A percentile compares a stretch with the other conserved stretches of the same genome.
phyloP scores from a whole-genome alignment of 1,284 basidiomycete genomes.

The Cystobasidium slooffiae region DNA sequence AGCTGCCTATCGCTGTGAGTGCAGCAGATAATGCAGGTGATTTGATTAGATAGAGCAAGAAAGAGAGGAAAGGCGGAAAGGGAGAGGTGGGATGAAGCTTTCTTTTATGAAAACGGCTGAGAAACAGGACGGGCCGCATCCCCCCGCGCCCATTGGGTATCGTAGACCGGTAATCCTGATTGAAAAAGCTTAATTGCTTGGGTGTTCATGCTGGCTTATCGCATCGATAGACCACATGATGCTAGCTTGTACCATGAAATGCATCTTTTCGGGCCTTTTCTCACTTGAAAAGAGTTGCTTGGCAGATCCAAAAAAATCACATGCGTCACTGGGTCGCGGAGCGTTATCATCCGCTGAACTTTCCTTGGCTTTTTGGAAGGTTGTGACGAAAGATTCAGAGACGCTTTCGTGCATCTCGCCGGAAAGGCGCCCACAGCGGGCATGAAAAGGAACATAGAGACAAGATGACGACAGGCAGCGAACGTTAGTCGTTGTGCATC shows the following conservation, averaged over 20 bases:
- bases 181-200: conserved; percentile 12
- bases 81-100: neutral
- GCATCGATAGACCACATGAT: conserved; percentile 6
- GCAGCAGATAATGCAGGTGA: neutral
- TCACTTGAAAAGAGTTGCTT: neutral
- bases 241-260: neutral
- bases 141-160: no score
- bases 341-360: conserved; percentile 10
- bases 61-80: neutral
- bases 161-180: neutral
- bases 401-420: neutral
- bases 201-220: conserved; percentile 10
- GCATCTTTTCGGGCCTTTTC: neutral
- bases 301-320: conserved; percentile 12
- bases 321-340: conserved; percentile 15
- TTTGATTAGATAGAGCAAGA: neutral
- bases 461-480: no score
- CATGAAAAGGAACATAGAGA: neutral
- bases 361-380: conserved; percentile 4
- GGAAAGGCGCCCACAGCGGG: neutral
- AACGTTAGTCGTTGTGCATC: no score
- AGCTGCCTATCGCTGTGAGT: neutral
- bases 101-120: neutral
- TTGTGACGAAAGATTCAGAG: neutral
- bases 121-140: neutral